These are phyloP conservation scores for Laburnicola sp. DNA, from an alignment of 2,329 filamentous ascomycete genomes.

Conservation along the genomic window DNA sequence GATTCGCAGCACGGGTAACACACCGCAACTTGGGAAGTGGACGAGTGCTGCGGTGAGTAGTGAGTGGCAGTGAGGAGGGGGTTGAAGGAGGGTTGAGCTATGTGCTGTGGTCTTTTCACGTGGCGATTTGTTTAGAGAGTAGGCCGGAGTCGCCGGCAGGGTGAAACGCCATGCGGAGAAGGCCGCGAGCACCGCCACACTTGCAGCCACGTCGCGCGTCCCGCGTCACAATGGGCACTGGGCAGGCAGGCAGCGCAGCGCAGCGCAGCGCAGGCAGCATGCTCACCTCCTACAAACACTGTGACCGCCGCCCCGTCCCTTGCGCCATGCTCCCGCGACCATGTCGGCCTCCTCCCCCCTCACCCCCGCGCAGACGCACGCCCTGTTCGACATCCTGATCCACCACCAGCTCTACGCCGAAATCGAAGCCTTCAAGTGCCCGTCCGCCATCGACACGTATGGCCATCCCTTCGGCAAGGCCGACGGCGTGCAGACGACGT, in stretches of 20 bases:
- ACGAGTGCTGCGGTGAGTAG: constrained; percentile 33
- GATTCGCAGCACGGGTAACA: constrained; percentile 52
- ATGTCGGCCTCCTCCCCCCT: constrained; percentile 39
- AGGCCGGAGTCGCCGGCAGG: too few relatives aligned
- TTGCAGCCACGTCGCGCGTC: too few relatives aligned
- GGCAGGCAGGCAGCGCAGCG: too few relatives aligned
- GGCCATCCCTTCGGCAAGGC: constrained; percentile 67
- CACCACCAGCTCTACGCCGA: constrained; percentile 64
- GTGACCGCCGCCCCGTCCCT: too few relatives aligned
- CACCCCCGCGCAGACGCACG: constrained; percentile 52
- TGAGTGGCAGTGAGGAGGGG: constrained; percentile 22
- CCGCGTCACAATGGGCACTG: too few relatives aligned
- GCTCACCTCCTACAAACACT: too few relatives aligned
- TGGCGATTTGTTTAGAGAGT: too few relatives aligned
- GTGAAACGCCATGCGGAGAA: too few relatives aligned
- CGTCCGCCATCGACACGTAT: constrained; percentile 66
- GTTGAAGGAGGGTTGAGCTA: not conserved
- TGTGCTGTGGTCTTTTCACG: too few relatives aligned
- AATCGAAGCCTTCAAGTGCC: constrained; percentile 70
- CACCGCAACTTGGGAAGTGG: constrained; percentile 52
- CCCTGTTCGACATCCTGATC: constrained; percentile 59
- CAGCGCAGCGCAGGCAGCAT: too few relatives aligned
- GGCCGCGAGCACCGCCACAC: too few relatives aligned
- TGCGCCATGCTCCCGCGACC: constrained; percentile 9
- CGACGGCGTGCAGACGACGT: constrained; percentile 53